Evolutionary conservation across 306 rosid genomes (phyloP).

Genomic region (Prunus campanulata): DNA sequence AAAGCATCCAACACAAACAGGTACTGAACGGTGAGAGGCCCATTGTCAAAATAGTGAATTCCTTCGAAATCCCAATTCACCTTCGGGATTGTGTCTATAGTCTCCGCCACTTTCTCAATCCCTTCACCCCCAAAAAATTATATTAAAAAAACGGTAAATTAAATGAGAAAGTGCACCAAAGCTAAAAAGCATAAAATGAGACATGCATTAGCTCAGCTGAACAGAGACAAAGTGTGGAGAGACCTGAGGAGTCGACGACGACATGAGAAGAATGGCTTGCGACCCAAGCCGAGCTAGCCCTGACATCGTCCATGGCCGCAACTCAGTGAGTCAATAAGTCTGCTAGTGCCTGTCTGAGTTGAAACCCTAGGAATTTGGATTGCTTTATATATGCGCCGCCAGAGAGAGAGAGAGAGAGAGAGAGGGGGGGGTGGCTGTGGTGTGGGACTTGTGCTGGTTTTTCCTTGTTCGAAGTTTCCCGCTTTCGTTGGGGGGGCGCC

Average conservation of each 20-base stretch:
- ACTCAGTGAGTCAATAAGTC: not conserved
- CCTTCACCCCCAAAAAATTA: slow-evolving; percentile 38
- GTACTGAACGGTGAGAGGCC: slow-evolving; percentile 93
- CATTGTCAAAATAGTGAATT: slow-evolving; percentile 91
- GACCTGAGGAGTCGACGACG: slow-evolving; percentile 76
- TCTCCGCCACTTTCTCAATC: slow-evolving; percentile 72
- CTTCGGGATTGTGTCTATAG: slow-evolving; percentile 69
- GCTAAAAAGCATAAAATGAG: not conserved
- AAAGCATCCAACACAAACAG: slow-evolving; percentile 82
- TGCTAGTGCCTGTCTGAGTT: not conserved
- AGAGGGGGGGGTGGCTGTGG: not conserved
- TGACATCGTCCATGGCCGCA: slow-evolving; percentile 80
- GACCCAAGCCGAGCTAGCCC: slow-evolving; percentile 92
- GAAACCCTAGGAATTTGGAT: not conserved
- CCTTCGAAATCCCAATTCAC: slow-evolving; percentile 98
- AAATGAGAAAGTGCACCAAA: not conserved
- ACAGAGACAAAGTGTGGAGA: not conserved
- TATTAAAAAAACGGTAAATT: not conserved
- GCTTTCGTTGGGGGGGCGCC: slow-evolving; percentile 23
- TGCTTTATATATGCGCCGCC: not conserved
- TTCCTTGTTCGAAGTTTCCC: slow-evolving; percentile 49
- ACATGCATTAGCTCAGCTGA: not conserved
- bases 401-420: not conserved
- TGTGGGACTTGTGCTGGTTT: not conserved
- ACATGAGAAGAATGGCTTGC: slow-evolving; percentile 80